A percentile compares a stretch with the other conserved stretches of the same genome.
phyloP scores from a whole-genome alignment of 768 basidiomycete genomes.

The Amanita pallidorosea region DNA sequence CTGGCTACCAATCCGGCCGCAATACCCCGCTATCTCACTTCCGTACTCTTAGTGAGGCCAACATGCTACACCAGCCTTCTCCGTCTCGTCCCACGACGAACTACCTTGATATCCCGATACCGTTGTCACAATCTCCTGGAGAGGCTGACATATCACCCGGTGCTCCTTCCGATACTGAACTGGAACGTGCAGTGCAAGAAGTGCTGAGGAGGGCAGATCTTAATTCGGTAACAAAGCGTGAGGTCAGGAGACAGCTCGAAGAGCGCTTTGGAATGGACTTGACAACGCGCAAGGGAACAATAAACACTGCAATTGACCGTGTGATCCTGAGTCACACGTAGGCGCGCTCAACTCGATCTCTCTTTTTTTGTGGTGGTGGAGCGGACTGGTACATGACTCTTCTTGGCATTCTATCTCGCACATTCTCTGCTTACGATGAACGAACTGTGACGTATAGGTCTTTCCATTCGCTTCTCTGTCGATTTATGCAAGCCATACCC shows the following conservation, averaged over 20 bases:
- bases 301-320: constrained; percentile 73
- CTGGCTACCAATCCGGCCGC: constrained; percentile 69
- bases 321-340: constrained; percentile 44
- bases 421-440: neutral
- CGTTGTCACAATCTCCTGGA: constrained; percentile 32
- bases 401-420: neutral
- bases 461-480: neutral
- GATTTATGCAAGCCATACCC: neutral
- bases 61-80: constrained; percentile 35
- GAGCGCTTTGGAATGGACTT: constrained; percentile 73
- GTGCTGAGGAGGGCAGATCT: constrained; percentile 75
- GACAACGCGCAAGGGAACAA: constrained; percentile 53
- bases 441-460: neutral
- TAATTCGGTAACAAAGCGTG: constrained; percentile 86
- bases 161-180: constrained; percentile 53
- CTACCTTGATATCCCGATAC: constrained; percentile 67
- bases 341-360: neutral
- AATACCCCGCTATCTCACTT: constrained; percentile 54
- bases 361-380: neutral
- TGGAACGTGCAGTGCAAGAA: constrained; percentile 66
- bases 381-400: neutral
- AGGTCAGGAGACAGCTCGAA: constrained; percentile 77
- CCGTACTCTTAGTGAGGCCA: constrained; percentile 22
- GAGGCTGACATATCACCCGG: constrained; percentile 35
- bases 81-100: constrained; percentile 66